phyloP scores from a whole-genome alignment of 164 flowering plant species.

The Magnolia changhungtana region DNA sequence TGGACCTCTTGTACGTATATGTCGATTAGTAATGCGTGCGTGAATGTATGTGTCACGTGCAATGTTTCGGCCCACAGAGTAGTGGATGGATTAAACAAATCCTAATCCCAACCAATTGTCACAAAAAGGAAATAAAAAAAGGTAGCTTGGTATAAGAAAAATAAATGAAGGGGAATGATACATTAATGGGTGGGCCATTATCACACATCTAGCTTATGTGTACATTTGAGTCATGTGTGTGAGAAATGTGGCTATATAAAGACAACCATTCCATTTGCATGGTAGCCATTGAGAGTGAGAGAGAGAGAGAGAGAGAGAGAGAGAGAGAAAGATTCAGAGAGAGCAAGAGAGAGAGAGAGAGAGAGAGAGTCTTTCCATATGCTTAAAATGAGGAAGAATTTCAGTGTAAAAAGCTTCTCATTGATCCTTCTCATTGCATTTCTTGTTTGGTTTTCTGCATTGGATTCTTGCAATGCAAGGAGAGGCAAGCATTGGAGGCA shows the following conservation, averaged over 20 bases:
- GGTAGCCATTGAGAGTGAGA: background rate
- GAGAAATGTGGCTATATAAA: constrained; percentile 40
- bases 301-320: background rate
- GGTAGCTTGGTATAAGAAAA: background rate
- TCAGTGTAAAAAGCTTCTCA: constrained; percentile 45
- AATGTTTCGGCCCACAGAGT: background rate
- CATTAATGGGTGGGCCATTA: constrained; percentile 17
- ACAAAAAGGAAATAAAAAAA: constrained; percentile 1
- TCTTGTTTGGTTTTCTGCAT: constrained; percentile 48
- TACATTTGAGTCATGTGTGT: constrained; percentile 17
- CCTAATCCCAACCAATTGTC: constrained; percentile 11
- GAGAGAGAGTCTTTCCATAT: constrained; percentile 5
- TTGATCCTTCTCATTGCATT: constrained; percentile 43
- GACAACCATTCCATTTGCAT: constrained; percentile 19
- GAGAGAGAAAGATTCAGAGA: background rate
- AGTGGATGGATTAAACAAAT: background rate
- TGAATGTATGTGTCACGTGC: background rate
- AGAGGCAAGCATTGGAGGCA: constrained; percentile 80
- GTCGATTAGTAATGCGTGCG: background rate
- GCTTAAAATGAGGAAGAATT: constrained; percentile 33
- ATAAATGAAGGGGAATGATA: constrained; percentile 24
- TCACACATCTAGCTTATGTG: constrained; percentile 11
- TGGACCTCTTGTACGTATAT: too few relatives aligned
- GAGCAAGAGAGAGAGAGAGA: background rate
- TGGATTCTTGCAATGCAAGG: constrained; percentile 69